These are phyloP conservation scores for Mycena rebaudengoi DNA, from an alignment of 768 basidiomycete genomes.

Conservation along the genomic window DNA sequence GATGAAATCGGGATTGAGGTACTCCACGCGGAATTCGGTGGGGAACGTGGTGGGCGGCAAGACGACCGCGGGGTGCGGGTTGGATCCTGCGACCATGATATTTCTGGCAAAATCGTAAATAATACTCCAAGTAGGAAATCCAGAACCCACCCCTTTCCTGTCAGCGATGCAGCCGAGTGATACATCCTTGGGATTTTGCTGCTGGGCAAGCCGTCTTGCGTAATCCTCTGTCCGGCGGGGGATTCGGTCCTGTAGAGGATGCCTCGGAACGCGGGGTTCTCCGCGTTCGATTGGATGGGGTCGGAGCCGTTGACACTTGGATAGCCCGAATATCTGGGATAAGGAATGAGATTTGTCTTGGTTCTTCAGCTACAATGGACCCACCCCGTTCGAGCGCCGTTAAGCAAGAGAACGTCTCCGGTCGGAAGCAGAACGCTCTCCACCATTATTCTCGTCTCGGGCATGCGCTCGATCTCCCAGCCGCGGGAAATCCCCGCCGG, in stretches of 20 bases:
- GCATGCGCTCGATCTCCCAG: constrained; percentile 65
- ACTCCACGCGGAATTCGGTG: no score
- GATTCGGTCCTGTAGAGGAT: constrained; percentile 48
- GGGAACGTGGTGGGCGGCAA: constrained; percentile 7
- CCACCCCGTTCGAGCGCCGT: constrained; percentile 41
- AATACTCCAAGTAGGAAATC: neutral
- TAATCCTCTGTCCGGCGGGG: constrained; percentile 58
- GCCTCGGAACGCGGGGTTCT: neutral
- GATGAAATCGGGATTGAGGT: constrained; percentile 43
- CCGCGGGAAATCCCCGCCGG: constrained; percentile 56
- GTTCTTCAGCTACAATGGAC: neutral
- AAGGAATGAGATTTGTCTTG: constrained; percentile 45
- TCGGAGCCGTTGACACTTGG: constrained; percentile 53
- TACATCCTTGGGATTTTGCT: constrained; percentile 61
- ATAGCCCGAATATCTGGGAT: constrained; percentile 55
- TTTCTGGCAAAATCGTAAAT: constrained; percentile 35
- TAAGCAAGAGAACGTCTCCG: constrained; percentile 61
- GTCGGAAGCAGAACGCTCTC: constrained; percentile 66
- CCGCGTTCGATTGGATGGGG: neutral
- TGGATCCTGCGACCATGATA: constrained; percentile 65
- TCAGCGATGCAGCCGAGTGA: constrained; percentile 64
- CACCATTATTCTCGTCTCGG: constrained; percentile 60
- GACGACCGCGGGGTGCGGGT: constrained; percentile 58
- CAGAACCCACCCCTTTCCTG: constrained; percentile 48
- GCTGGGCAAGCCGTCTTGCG: constrained; percentile 49